Conservation (phyloP, 768 basidiomycete species). For the Naganishia onofrii region DNA sequence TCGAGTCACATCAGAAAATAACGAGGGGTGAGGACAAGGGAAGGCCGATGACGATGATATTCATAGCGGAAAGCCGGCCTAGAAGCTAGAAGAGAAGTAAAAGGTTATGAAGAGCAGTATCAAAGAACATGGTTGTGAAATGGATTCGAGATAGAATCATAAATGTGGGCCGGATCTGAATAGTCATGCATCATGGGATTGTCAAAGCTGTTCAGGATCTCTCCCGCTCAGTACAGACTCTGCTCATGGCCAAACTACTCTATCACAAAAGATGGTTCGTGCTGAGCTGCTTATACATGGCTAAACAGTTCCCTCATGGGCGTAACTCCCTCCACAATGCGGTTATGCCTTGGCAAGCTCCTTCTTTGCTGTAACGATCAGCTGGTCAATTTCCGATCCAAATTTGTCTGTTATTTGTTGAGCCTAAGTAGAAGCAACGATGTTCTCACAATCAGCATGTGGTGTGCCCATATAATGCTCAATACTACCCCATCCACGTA, state of each 20-base stretch:
- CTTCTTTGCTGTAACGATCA: slow-evolving; percentile 47
- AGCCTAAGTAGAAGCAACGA: slow-evolving; percentile 20
- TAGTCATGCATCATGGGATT: slow-evolving; percentile 22
- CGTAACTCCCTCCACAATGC: neutral
- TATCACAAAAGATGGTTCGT: too few species aligned
- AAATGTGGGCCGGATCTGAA: slow-evolving; percentile 3
- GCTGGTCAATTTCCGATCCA: slow-evolving; percentile 42
- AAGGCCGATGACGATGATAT: neutral
- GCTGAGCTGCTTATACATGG: too few species aligned
- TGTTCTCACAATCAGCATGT: neutral
- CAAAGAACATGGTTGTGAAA: neutral
- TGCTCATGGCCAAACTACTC: too few species aligned
- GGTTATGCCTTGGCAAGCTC: slow-evolving; percentile 49
- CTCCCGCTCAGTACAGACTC: too few species aligned
- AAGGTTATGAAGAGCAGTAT: neutral
- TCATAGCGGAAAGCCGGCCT: neutral
- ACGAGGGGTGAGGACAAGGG: neutral
- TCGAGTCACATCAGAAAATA: neutral
- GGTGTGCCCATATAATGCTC: too few species aligned
- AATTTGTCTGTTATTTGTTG: slow-evolving; percentile 49
- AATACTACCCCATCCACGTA: slow-evolving; percentile 9
- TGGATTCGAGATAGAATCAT: slow-evolving; percentile 21
- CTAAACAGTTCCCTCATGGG: too few species aligned
- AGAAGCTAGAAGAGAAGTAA: slow-evolving; percentile 12
- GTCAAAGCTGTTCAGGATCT: neutral